Evolutionary conservation across 208 protist genomes (phyloP), one percentile per base, ranked within the genome.

Genomic region (Acanthamoeba sp.): DNA sequence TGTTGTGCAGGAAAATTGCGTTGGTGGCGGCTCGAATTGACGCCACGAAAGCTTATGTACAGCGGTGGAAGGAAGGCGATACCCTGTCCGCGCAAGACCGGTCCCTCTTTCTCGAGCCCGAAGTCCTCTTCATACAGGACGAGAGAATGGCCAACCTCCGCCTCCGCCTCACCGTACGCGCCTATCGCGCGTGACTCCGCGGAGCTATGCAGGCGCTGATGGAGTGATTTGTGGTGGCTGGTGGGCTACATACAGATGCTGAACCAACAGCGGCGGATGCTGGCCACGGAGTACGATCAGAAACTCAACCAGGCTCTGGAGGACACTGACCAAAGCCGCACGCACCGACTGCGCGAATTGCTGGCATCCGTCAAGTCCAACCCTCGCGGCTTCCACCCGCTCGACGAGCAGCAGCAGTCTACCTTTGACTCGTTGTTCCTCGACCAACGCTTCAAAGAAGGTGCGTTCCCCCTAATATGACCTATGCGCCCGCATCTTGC

Each of bases 371-470:
- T 52, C 24, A 14, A 20, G 40, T 84, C 40, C 73, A 52, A 84
- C 42, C 24, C 38, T 2, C 16, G 42, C 34, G 73, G 73, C 4
- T 84, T 55, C 42, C 73, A 84, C 73, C 22, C 73, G 2, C 27
- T 36, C 18, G 73, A 84, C 42, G 73, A 84, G 18, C 20, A 4
- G 38, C 73, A 52, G 42, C 73, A 84, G n/a, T 45, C 73, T 4
- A 16, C 40, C 18, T 84, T 84, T 52, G 42, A 84, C 42, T 45
- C 73, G 38, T 38, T 84, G 24, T 38, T 84, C 38, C 40, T 84
- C 34, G 73, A 84, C 40, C 73, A 84, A 22, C 73, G 73, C 73
- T 84, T 84, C 73, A 84, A 84, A 52, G 40, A 45, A 52, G 73
- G 73, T 52, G 52, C 73, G 16, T 4, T 3, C 24, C 20, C 5